Percentiles rank a stretch among this genome's conserved stretches.
Evolutionary conservation across 306 rosid genomes (phyloP).

Genomic region (Phaseolus lunatus): DNA sequence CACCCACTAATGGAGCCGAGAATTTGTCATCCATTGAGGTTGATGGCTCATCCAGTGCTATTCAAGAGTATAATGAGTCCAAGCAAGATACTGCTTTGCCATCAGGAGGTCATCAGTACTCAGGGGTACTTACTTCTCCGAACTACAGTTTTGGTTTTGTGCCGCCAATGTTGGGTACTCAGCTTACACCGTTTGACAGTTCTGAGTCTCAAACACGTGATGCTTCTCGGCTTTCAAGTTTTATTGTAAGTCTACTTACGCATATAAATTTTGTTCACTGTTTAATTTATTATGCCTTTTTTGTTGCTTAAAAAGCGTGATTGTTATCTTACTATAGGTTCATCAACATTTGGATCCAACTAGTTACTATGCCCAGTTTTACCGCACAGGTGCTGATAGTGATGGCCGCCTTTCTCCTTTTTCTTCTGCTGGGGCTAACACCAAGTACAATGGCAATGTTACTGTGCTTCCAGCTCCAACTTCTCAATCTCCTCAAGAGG

Average conservation of each 20-base stretch:
- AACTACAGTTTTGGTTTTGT: conserved; percentile 76
- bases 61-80: conserved; percentile 65
- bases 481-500: conserved; percentile 93
- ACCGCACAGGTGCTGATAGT: conserved; percentile 78
- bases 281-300: conserved; percentile 38
- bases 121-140: conserved; percentile 65
- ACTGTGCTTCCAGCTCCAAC: conserved; percentile 69
- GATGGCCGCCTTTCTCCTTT: conserved; percentile 93
- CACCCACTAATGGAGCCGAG: conserved; percentile 65
- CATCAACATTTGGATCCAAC: conserved; percentile 82
- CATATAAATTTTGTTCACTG: conserved; percentile 22
- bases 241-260: conserved; percentile 67
- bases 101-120: conserved; percentile 76
- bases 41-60: conserved; percentile 73
- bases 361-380: conserved; percentile 87
- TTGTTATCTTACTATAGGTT: conserved; percentile 61
- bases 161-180: conserved; percentile 81
- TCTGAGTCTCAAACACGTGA: conserved; percentile 82
- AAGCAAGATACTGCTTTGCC: conserved; percentile 74
- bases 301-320: conserved; percentile 38
- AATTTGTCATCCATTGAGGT: conserved; percentile 68
- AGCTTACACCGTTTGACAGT: conserved; percentile 76
- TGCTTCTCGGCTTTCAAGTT: conserved; percentile 77
- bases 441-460: conserved; percentile 81
- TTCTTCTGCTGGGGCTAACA: conserved; percentile 69